Base-by-base conservation (phyloP, 139 green algal species). In the Micromonas commoda region DNA sequence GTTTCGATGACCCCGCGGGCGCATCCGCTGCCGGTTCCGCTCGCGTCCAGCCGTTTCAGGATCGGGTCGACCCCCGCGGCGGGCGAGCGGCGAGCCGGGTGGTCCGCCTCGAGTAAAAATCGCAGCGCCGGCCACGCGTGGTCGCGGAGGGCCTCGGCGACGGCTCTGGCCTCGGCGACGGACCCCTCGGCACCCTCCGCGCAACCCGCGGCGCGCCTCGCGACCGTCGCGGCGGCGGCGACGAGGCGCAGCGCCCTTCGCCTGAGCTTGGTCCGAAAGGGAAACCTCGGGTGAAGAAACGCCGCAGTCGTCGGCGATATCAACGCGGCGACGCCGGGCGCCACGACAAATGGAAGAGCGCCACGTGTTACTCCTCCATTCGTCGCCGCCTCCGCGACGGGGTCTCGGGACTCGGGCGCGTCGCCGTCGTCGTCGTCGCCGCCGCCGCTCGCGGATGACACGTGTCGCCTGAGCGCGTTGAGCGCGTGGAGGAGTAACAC, bases 401-500 rank as follows among this genome's bases (percentile, higher is more conserved):
- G n/a, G n/a, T n/a, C n/a, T n/a, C n/a, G n/a, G n/a, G n/a, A n/a
- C n/a, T n/a, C n/a, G n/a, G n/a, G n/a, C n/a, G n/a, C n/a, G n/a
- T n/a, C n/a, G n/a, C n/a, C n/a, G n/a, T n/a, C n/a, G n/a, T n/a
- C n/a, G 34, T n/a, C n/a, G n/a, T n/a, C n/a, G n/a, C n/a, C n/a
- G n/a, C n/a, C n/a, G n/a, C n/a, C n/a, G n/a, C n/a, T n/a, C n/a
- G n/a, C n/a, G 16, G 9, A 16, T 57, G 45, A 57, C 45, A 57
- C 45, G 45, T 57, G 45, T 57, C 64, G 64, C 26, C 64, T 26
- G 23, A 71, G 26, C 28, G 64, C 64, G 13, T 32, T 13, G 28
- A 71, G 52, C 37, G 34, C 24, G 68, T 29, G 34, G 35, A 53
- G n/a, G 16, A 60, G 37, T 61, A 75, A 75, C 68, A 75, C 68